These are phyloP conservation scores for Russula emetica DNA, from an alignment of 768 basidiomycete genomes.

Conservation along the genomic window DNA sequence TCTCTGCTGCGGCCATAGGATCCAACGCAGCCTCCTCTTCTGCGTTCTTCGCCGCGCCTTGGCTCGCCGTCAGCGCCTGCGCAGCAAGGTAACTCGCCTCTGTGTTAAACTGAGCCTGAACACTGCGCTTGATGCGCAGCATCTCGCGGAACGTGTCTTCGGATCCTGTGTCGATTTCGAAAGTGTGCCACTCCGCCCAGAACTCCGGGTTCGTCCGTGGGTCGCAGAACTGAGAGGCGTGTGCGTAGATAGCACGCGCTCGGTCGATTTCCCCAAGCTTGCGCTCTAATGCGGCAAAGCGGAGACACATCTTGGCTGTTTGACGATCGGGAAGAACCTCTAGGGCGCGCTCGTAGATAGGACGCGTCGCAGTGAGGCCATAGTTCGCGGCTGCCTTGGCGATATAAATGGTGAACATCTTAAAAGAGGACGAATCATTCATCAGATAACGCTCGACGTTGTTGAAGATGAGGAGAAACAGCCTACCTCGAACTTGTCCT, in stretches of 20 bases:
- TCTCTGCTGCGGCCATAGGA: conserved; percentile 85
- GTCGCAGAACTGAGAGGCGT: conserved; percentile 98
- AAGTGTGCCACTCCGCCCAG: conserved; percentile 96
- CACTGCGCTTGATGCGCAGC: conserved; percentile 94
- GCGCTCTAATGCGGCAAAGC: conserved; percentile 92
- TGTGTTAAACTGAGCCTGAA: conserved; percentile 98
- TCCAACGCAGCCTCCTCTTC: conserved; percentile 48
- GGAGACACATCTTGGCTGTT: conserved; percentile 96
- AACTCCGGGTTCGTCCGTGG: conserved; percentile 87
- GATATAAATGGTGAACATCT: conserved; percentile 98
- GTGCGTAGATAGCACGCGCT: conserved; percentile 92
- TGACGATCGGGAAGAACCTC: conserved; percentile 90
- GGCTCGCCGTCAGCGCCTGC: conserved; percentile 71
- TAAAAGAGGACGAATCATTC: conserved; percentile 8
- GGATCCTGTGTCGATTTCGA: conserved; percentile 97
- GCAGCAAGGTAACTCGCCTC: conserved; percentile 91
- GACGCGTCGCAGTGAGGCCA: conserved; percentile 90
- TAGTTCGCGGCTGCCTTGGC: conserved; percentile 96
- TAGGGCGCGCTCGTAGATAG: conserved; percentile 93
- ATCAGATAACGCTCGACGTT: not conserved
- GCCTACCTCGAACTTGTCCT: conserved; percentile 91
- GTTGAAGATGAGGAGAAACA: not conserved
- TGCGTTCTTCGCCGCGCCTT: conserved; percentile 48
- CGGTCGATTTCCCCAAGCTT: conserved; percentile 99
- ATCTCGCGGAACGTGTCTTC: conserved; percentile 98